Conservation (phyloP, 2,329 filamentous ascomycete genomes). For the Exophiala phaeomuriformis region DNA sequence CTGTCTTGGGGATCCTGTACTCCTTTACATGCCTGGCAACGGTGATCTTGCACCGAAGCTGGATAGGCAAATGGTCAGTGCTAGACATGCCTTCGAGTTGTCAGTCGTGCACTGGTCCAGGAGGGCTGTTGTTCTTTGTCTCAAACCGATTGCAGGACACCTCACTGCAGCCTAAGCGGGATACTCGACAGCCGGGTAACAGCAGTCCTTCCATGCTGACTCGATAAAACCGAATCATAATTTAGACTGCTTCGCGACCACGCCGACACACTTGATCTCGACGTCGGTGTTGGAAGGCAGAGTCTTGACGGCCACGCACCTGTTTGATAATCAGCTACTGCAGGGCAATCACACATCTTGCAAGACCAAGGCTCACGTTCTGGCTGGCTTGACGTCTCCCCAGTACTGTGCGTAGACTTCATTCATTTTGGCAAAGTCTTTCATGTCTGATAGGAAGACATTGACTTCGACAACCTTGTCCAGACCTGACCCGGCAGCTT, state of each 20-base stretch:
- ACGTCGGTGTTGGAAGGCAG: constrained; percentile 47
- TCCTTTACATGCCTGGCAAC: too few relatives aligned
- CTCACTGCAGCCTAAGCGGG: too few relatives aligned
- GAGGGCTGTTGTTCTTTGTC: too few relatives aligned
- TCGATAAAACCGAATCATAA: not conserved
- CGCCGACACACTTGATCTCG: constrained; percentile 48
- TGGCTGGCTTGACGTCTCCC: constrained; percentile 51
- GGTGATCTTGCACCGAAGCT: too few relatives aligned
- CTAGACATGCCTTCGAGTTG: too few relatives aligned
- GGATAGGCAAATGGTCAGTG: too few relatives aligned
- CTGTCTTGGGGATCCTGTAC: too few relatives aligned
- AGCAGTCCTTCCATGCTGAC: too few relatives aligned
- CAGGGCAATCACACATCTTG: not conserved
- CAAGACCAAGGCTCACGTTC: constrained; percentile 1
- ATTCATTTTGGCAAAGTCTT: constrained; percentile 70
- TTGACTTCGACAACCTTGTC: constrained; percentile 60
- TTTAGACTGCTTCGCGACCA: not conserved
- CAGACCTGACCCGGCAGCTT: constrained; percentile 52
- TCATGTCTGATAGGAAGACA: constrained; percentile 58
- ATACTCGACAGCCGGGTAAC: too few relatives aligned
- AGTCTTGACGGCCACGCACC: constrained; percentile 47
- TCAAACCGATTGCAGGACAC: too few relatives aligned
- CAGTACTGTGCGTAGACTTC: constrained; percentile 68
- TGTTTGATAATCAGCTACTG: not conserved
- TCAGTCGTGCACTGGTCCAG: too few relatives aligned